Base-by-base conservation (phyloP, 345 rosid genomes). In the Salix koriyanagi region DNA sequence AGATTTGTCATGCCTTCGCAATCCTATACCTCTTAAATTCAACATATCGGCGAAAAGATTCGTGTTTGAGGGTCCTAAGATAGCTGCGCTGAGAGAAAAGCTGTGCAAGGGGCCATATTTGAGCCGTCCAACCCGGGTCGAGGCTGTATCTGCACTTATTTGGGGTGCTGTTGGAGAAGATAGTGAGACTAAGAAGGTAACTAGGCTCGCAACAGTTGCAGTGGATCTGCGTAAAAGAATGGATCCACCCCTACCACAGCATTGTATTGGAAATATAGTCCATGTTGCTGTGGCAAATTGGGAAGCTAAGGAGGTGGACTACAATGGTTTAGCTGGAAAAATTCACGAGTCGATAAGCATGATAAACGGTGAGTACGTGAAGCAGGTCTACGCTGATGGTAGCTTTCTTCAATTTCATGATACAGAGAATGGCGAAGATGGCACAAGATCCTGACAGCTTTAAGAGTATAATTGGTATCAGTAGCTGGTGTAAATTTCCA, bases 401-500 rank as follows among this genome's bases (percentile, higher is more conserved):
- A 32, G 73, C 1, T 42, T 42, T 42, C 46, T 42, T 42, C 46
- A 42, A 12, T 42, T 42, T 11, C 12, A 42, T 42, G 46, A 42
- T 11, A 42, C 46, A 42, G 4, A 42, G 46, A 42, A 11, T 42
- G 46, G 46, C 14, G 46, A 12, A 2, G 46, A 42, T 11, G 46
- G 46, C 46, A 42, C 4, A 42, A 42, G 14, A 42, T 42, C 46
- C 46, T 42, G 0, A 11, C 3, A 42, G 4, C 46, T 11, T 2
- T 11, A 42, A 28, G 36, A 56, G 61, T 26, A 37, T 60, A 30
- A 65, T 71, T 69, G 72, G 73, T 19, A 62, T 77, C 28, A 71
- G 48, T 6, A 82, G 83, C 36, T 81, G 82, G 75, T 83, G 85
- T 46, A 72, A 71, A 61, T 79, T 77, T 54, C 84, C 77, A 44